Evolutionary conservation across 106 monocot species (phyloP).

Genomic region (Dioscorea alata): DNA sequence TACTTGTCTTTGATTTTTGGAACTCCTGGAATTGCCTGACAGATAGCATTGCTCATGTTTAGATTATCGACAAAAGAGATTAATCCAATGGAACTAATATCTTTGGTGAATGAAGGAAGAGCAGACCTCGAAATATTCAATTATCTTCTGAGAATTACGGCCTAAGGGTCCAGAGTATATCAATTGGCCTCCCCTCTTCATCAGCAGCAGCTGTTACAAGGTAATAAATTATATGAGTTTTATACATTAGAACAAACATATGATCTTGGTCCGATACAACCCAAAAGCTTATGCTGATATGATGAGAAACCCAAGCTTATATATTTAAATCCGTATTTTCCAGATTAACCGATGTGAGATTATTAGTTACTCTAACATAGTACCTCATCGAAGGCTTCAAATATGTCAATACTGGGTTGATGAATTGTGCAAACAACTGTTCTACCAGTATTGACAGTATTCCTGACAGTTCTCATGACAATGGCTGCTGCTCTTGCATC

Average conservation of each 20-base stretch:
- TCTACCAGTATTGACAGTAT: slow-evolving; percentile 71
- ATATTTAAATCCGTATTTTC: too few species aligned
- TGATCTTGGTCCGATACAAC: too few species aligned
- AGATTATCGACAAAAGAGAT: too few species aligned
- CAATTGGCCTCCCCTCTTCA: slow-evolving; percentile 80
- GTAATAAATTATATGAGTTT: not conserved
- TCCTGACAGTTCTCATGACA: slow-evolving; percentile 74
- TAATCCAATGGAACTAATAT: too few species aligned
- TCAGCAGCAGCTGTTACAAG: slow-evolving; percentile 48
- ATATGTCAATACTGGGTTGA: slow-evolving; percentile 87
- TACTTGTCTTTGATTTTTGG: slow-evolving; percentile 52
- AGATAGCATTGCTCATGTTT: too few species aligned
- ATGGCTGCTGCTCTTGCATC: slow-evolving; percentile 81
- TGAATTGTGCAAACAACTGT: slow-evolving; percentile 82
- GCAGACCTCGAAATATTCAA: slow-evolving; percentile 78
- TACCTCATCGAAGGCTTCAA: slow-evolving; percentile 90
- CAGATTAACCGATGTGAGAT: too few species aligned
- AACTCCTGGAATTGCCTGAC: slow-evolving; percentile 58
- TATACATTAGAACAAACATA: not conserved
- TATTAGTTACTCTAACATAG: not conserved
- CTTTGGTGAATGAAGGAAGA: not conserved
- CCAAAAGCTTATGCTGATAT: too few species aligned
- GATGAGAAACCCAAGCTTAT: too few species aligned
- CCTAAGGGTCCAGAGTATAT: slow-evolving; percentile 74
- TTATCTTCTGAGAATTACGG: slow-evolving; percentile 51